Conservation (phyloP, 2,329 filamentous ascomycete genomes). For the Pseudogymnoascus sp. region DNA sequence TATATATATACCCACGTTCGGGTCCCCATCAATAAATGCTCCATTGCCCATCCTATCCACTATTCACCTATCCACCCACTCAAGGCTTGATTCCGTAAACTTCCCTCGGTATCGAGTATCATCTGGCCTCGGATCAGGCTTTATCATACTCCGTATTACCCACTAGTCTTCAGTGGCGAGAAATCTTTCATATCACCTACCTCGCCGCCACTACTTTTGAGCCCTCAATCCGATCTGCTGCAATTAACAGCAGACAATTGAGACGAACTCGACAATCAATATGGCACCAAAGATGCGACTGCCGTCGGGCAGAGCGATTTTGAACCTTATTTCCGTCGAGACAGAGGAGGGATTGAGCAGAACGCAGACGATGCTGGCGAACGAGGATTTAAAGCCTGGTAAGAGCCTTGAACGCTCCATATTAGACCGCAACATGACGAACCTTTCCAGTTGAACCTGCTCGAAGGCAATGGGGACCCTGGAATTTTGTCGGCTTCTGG, state of each 20-base stretch:
- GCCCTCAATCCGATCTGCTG: neutral
- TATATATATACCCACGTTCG: neutral
- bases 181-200: neutral
- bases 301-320: neutral
- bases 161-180: neutral
- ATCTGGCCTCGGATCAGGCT: neutral
- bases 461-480: constrained; percentile 73
- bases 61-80: neutral
- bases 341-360: constrained; percentile 68
- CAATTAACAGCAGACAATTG: neutral
- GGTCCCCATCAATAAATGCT: neutral
- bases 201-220: neutral
- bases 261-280: neutral
- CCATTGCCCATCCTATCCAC: neutral
- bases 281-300: neutral
- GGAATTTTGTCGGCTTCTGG: constrained; percentile 88
- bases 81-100: neutral
- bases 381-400: constrained; percentile 67
- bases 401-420: constrained; percentile 14
- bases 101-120: neutral
- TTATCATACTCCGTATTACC: neutral
- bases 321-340: constrained; percentile 51
- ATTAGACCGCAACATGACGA: constrained; percentile 19
- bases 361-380: constrained; percentile 77
- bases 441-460: constrained; percentile 58